Percentiles rank a stretch among this genome's conserved stretches.
Conservation (phyloP, 805 yeast genomes). For the Spathaspora sp. region DNA sequence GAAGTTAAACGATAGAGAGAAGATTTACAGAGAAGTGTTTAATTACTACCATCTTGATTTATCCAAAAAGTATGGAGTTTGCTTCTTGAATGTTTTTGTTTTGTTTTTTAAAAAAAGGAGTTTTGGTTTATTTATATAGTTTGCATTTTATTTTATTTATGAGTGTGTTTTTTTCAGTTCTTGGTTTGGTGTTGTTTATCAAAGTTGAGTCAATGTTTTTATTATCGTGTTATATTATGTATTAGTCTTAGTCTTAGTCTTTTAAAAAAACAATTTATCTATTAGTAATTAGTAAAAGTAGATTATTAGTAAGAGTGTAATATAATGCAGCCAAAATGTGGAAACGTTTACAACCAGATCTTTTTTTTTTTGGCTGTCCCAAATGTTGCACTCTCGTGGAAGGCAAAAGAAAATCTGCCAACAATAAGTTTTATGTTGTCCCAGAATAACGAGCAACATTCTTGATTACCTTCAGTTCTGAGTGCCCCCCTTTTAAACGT, state of each 20-base stretch:
- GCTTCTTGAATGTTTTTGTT: not conserved
- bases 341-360: not conserved
- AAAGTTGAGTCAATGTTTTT: no score
- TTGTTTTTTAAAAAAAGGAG: not conserved
- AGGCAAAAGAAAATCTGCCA: not conserved
- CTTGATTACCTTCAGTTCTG: not conserved
- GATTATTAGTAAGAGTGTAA: no score
- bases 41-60: not conserved
- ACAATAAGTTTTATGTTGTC: not conserved
- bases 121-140: not conserved
- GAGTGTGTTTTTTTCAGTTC: not conserved
- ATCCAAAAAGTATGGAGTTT: not conserved
- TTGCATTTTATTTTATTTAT: not conserved
- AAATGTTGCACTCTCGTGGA: not conserved
- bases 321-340: not conserved
- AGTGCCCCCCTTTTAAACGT: no score
- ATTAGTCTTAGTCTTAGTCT: not conserved
- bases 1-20: conserved; percentile 26
- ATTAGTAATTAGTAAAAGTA: not conserved
- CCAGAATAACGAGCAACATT: not conserved
- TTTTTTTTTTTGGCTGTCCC: not conserved
- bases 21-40: not conserved
- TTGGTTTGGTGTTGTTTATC: not conserved
- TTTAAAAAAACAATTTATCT: no score
- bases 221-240: not conserved